phyloP scores from a whole-genome alignment of 345 rosid genomes.

The Populus euphratica region DNA sequence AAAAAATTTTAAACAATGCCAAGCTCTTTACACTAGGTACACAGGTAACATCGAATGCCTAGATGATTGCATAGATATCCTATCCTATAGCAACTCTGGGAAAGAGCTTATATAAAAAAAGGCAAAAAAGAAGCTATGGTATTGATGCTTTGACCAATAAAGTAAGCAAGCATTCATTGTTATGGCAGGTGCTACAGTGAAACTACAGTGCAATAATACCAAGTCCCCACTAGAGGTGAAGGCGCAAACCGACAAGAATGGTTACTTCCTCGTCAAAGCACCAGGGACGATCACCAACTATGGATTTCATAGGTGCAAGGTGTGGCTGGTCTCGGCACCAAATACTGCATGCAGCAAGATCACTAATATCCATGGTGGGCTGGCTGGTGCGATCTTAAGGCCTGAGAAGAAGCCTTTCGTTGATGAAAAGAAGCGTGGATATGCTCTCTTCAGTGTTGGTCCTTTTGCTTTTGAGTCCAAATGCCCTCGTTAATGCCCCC shows the following conservation, averaged over 20 bases:
- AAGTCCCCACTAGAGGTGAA: constrained; percentile 23
- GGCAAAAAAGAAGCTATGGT: not conserved
- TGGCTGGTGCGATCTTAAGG: constrained; percentile 47
- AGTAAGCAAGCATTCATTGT: not conserved
- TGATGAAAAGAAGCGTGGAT: constrained; percentile 30
- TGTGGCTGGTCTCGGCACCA: constrained; percentile 43
- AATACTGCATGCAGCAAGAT: constrained; percentile 40
- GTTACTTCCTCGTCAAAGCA: constrained; percentile 62
- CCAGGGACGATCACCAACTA: constrained; percentile 71
- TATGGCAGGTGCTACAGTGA: constrained; percentile 60
- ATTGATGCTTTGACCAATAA: not conserved
- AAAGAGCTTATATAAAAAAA: not conserved
- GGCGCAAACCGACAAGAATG: constrained; percentile 65
- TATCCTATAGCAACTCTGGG: not conserved
- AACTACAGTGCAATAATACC: constrained; percentile 66
- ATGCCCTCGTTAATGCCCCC: constrained; percentile 40
- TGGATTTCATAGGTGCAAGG: constrained; percentile 79
- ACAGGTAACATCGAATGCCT: not conserved
- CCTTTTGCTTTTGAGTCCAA: constrained; percentile 80
- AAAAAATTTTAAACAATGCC: too few species aligned
- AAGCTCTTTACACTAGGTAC: not conserved
- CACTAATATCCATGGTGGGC: constrained; percentile 53
- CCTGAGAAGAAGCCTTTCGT: constrained; percentile 37
- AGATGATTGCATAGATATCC: not conserved
- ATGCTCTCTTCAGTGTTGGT: constrained; percentile 56